These are phyloP conservation scores for Fusarium nurragi DNA, from an alignment of 2,329 filamentous ascomycete species.

Conservation along the genomic window DNA sequence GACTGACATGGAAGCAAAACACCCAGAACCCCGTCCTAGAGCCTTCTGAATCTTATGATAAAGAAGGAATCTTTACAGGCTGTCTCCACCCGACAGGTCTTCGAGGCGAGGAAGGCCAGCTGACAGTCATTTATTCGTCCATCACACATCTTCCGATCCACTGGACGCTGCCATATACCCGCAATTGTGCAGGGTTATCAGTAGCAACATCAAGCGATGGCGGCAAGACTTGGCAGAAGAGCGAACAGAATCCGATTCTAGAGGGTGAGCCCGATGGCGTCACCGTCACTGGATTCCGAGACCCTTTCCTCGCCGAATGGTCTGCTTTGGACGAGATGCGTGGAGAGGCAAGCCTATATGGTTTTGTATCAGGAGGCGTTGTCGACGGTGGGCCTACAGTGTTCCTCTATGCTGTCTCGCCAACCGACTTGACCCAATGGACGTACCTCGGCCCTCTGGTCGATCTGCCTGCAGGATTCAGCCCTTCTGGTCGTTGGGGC, in stretches of 20 bases:
- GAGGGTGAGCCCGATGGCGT: constrained; percentile 44
- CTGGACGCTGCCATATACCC: constrained; percentile 52
- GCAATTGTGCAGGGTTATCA: constrained; percentile 53
- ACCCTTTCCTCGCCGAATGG: constrained; percentile 48
- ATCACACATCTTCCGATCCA: constrained; percentile 49
- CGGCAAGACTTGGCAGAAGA: constrained; percentile 49
- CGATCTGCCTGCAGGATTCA: constrained; percentile 52
- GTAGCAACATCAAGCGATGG: constrained; percentile 52
- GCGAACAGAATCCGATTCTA: constrained; percentile 46
- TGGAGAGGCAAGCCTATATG: constrained; percentile 51
- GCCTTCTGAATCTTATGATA: constrained; percentile 56
- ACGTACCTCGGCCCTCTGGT: constrained; percentile 55
- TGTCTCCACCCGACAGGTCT: constrained; percentile 60
- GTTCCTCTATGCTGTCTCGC: constrained; percentile 57
- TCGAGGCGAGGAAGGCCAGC: constrained; percentile 50
- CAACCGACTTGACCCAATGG: constrained; percentile 55
- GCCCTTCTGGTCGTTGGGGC: constrained; percentile 54
- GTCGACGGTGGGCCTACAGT: constrained; percentile 53
- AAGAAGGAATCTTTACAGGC: constrained; percentile 63
- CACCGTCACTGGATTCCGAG: constrained; percentile 47
- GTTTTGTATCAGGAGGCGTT: constrained; percentile 60
- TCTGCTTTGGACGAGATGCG: constrained; percentile 40
- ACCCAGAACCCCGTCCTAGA: constrained; percentile 48
- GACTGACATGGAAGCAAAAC: constrained; percentile 56
- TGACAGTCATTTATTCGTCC: constrained; percentile 50